Base-by-base conservation (phyloP, 768 basidiomycete species). In the Naematelia aurantialba region DNA sequence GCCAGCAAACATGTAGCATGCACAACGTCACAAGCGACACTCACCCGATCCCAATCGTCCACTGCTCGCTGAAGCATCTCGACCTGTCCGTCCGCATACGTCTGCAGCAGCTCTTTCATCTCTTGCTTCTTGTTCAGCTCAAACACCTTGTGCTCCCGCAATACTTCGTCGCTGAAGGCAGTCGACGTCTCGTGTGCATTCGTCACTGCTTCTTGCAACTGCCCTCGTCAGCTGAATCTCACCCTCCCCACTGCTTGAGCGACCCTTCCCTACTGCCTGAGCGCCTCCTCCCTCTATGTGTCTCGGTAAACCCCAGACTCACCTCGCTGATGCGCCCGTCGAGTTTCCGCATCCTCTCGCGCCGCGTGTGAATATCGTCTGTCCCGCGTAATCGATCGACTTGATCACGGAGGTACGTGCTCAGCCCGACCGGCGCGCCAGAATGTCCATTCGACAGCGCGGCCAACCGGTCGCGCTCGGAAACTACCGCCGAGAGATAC, bases 281-380 rank as follows among this genome's bases (percentile, higher is more conserved):
- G n/a, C n/a, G n/a, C n/a, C n/a, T n/a, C n/a, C n/a, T n/a, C n/a
- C n/a, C n/a, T n/a, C n/a, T 45, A 21, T 55, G 27, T 4, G 17
- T 26, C n/a, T 10, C 19, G 8, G 26, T 19, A 2, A 55, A 31
- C 13, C 29, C n/a, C 5, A 5, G 24, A 63, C 82, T 52, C 54
- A 90, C 93, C 85, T 98, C 94, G 78, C 92, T 97, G 67, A 99
- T 98, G 81, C 89, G 93, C 44, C 81, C 75, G 73, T 98, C 96
- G 60, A 99, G 77, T 78, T 94, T 92, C 56, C 84, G 81, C 87
- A 96, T 93, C 80, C 87, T 88, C 77, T 96, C 91, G 22, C 96
- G 89, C 47, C 96, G 81, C 67, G 87, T 89, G 65, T 90, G 82
- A 66, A 98, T 92, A 72, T 94, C 93, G 67, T 98, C 94, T 30